phyloP scores from a whole-genome alignment of 2,329 filamentous ascomycete species.

The Arthrobotrys sinensis region DNA sequence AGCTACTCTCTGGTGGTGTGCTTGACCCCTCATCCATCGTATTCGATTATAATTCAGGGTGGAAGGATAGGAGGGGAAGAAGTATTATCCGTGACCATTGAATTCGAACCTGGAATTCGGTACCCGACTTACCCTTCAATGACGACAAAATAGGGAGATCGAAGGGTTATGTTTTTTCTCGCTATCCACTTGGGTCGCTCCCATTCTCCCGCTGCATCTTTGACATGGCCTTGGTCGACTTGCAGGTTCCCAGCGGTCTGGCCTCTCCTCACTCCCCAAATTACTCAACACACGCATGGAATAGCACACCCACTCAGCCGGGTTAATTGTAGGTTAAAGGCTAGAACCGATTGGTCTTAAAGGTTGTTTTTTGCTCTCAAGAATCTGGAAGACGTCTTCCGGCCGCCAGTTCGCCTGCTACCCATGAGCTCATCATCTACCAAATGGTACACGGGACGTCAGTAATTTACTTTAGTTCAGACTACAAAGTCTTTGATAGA shows the following conservation, averaged over 20 bases:
- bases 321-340: constrained; percentile 44
- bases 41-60: constrained; percentile 37
- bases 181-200: constrained; percentile 60
- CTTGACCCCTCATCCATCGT: constrained; percentile 43
- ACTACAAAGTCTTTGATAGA: constrained; percentile 28
- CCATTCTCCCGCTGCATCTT: constrained; percentile 61
- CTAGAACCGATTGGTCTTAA: constrained; percentile 31
- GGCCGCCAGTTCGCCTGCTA: constrained; percentile 19
- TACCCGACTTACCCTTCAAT: constrained; percentile 46
- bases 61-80: constrained; percentile 45
- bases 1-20: constrained; percentile 46
- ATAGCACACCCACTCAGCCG: constrained; percentile 53
- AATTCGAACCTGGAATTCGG: constrained; percentile 54
- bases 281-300: constrained; percentile 57
- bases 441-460: constrained; percentile 26
- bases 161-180: constrained; percentile 35
- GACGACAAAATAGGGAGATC: constrained; percentile 53
- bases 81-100: constrained; percentile 56
- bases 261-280: constrained; percentile 50
- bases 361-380: constrained; percentile 25
- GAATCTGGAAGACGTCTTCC: constrained; percentile 15
- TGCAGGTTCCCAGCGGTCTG: constrained; percentile 51
- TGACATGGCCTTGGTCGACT: constrained; percentile 50
- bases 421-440: constrained; percentile 52
- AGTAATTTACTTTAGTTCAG: constrained; percentile 51